These are phyloP conservation scores for Microcyclosporella mali DNA, from an alignment of 2,329 filamentous ascomycete species.

Conservation along the genomic window DNA sequence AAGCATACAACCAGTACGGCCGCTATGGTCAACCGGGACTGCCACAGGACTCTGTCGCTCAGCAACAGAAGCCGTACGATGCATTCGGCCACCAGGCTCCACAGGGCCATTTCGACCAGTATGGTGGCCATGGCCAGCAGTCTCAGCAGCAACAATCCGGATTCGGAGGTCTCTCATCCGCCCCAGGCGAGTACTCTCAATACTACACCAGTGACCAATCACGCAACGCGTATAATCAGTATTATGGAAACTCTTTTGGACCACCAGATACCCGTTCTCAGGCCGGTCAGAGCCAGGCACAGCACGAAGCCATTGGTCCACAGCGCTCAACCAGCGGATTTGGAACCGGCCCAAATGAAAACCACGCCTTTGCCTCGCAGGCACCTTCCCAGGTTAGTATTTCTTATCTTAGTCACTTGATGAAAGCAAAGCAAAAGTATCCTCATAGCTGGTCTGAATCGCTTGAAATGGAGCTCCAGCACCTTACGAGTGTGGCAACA, in stretches of 20 bases:
- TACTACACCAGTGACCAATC: slow-evolving; percentile 77
- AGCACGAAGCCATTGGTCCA: slow-evolving; percentile 66
- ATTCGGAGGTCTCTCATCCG: slow-evolving; percentile 64
- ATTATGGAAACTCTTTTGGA: slow-evolving; percentile 51
- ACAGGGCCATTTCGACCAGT: slow-evolving; percentile 42
- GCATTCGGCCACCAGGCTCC: slow-evolving; percentile 72
- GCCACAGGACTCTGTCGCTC: slow-evolving; percentile 49
- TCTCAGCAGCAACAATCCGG: slow-evolving; percentile 53
- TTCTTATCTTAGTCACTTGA: slow-evolving; percentile 4
- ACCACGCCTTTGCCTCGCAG: slow-evolving; percentile 56
- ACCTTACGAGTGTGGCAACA: neutral
- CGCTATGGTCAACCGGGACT: slow-evolving; percentile 60
- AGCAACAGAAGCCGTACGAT: slow-evolving; percentile 76
- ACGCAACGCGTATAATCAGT: slow-evolving; percentile 67
- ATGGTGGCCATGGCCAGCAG: slow-evolving; percentile 46
- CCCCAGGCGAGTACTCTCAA: slow-evolving; percentile 71
- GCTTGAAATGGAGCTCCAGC: neutral
- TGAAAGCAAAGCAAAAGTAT: neutral
- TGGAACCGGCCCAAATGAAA: slow-evolving; percentile 52
- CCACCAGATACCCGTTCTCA: slow-evolving; percentile 37
- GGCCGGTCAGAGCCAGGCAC: slow-evolving; percentile 31
- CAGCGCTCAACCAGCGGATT: slow-evolving; percentile 76
- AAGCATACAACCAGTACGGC: slow-evolving; percentile 58
- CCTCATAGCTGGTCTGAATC: no score
- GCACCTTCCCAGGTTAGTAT: slow-evolving; percentile 46